Evolutionary conservation across 495 filamentous ascomycete genomes (phyloP), one percentile per base, ranked within the genome.

Genomic region (Lichina pygmaea): DNA sequence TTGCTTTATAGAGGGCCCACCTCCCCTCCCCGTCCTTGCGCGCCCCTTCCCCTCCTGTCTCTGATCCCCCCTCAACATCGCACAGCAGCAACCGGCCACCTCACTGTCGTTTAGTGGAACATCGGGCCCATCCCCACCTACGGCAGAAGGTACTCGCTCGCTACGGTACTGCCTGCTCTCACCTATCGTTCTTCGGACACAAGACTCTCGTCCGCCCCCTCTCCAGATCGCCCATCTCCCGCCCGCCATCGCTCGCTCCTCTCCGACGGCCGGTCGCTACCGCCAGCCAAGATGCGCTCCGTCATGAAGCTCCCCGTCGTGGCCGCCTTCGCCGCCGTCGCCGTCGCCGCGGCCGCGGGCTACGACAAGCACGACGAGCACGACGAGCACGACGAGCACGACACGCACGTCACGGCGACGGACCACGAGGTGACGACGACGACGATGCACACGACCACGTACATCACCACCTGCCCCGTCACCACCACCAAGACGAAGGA

Each of bases 81-180:
- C 24, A 24, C 24, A 24, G 24, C 24, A 24, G 24, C 24, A 24
- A 33, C n/a, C 46, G 15, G 30, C 8, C 24, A n/a, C 41, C 12
- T 30, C 34, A 8, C 7, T 46, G 48, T 42, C 15, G 9, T 46
- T 47, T 47, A 8, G 30, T 15, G 30, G 11, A 24, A 7, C 7
- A 34, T 34, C 24, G 3, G 8, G 13, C 31, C 46, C 6, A 31
- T 34, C 8, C 6, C 32, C 8, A 8, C 31, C 7, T 46, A 8
- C 16, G 34, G 44, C 49, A 51, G 47, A n/a, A 49, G 49, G 50
- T 52, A 54, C 54, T 55, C 57, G 36, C 48, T 59, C 55, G 54
- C 46, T 56, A 51, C 46, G 51, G 56, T 53, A 54, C 50, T 52
- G 52, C 44, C 55, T 51, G 44, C 45, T 51, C 52, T 47, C 47